Evolutionary conservation across 2,329 filamentous ascomycete genomes (phyloP).

Genomic region (Aspergillus carbonarius): DNA sequence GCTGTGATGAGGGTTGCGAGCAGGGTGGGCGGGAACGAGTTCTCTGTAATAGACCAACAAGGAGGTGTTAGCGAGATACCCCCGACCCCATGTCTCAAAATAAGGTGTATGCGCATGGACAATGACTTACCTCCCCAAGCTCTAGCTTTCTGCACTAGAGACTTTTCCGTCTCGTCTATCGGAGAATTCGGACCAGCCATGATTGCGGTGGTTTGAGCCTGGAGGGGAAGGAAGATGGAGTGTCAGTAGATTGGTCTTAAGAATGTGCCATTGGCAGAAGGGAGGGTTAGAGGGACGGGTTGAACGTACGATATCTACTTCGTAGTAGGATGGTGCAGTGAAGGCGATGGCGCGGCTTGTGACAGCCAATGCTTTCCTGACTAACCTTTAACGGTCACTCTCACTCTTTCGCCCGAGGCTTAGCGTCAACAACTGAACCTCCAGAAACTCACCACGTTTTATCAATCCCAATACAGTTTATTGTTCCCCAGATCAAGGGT

Average conservation of each 20-base stretch:
- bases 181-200: slow-evolving; percentile 31
- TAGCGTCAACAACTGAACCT: slow-evolving; percentile 24
- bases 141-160: slow-evolving; percentile 38
- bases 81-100: neutral
- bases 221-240: neutral
- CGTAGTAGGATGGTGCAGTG: too few relatives aligned
- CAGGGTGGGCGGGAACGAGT: slow-evolving; percentile 62
- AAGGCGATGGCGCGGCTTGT: too few relatives aligned
- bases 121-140: slow-evolving; percentile 44
- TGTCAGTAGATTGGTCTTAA: neutral
- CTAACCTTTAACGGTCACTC: slow-evolving; percentile 1
- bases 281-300: neutral
- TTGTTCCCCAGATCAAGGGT: slow-evolving; percentile 12
- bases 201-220: slow-evolving; percentile 5
- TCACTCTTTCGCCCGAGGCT: slow-evolving; percentile 10
- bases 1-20: slow-evolving; percentile 66
- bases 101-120: neutral
- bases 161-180: slow-evolving; percentile 38
- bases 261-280: neutral
- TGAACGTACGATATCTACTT: too few relatives aligned
- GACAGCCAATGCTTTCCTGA: neutral
- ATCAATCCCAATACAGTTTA: slow-evolving; percentile 17
- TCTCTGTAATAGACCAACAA: slow-evolving; percentile 47
- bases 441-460: slow-evolving; percentile 28
- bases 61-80: neutral